Percentiles rank a stretch among this genome's conserved stretches.
Conservation (phyloP, 805 yeast genomes). For the Candida qinlingensis region DNA sequence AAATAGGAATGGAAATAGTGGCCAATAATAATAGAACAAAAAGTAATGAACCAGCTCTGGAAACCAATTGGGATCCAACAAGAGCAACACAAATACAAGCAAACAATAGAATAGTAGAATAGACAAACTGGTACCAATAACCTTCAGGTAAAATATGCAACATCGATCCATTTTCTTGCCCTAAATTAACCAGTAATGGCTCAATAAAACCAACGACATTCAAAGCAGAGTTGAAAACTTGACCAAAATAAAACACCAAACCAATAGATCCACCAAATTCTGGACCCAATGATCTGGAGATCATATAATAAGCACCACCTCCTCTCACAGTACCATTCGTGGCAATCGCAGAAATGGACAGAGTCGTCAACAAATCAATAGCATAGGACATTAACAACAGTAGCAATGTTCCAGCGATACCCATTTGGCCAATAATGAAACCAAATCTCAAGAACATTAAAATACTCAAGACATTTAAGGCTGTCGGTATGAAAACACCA, state of each 20-base stretch:
- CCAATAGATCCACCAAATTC: conserved; percentile 99
- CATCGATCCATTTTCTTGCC: conserved; percentile 51
- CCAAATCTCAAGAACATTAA: conserved; percentile 95
- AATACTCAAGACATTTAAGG: conserved; percentile 87
- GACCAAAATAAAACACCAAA: conserved; percentile 89
- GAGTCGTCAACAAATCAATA: conserved; percentile 78
- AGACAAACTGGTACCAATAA: conserved; percentile 59
- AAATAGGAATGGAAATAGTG: conserved; percentile 77
- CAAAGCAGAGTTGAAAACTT: conserved; percentile 83
- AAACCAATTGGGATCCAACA: conserved; percentile 76
- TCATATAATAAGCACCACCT: conserved; percentile 98
- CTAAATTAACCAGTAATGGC: conserved; percentile 80
- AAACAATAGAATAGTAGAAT: conserved; percentile 66
- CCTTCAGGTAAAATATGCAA: conserved; percentile 60
- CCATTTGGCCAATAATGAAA: conserved; percentile 91
- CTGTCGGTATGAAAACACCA: conserved; percentile 92
- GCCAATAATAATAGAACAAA: conserved; percentile 64
- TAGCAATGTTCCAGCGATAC: conserved; percentile 69
- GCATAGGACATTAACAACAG: conserved; percentile 68
- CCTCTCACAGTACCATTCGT: conserved; percentile 97
- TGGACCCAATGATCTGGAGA: conserved; percentile 90
- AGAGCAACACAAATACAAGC: conserved; percentile 71
- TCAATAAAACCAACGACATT: conserved; percentile 95
- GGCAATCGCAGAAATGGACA: conserved; percentile 91
- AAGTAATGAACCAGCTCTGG: conserved; percentile 73